Base-by-base conservation (phyloP, 2,329 filamentous ascomycete genomes). In the Neopestalotiopsis sp. region DNA sequence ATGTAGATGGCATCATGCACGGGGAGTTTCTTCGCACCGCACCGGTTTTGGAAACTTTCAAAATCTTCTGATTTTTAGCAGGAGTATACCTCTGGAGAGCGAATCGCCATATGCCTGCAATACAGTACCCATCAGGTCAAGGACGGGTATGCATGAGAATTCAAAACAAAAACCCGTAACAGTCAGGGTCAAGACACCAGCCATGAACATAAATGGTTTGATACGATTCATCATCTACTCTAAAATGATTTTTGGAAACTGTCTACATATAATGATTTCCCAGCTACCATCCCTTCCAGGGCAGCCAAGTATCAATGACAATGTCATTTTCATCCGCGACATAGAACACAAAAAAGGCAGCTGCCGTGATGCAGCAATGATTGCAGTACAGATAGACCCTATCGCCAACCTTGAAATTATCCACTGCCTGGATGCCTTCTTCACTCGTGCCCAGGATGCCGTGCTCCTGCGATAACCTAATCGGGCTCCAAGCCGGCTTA, bases 401-500 rank as follows among this genome's bases (percentile, higher is more conserved):
- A 10, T 66, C 34, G 9, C 64, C 64, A 14, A 66, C 45, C 42
- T 42, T 56, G 32, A 66, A 66, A 6, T 66, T 12, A 7, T 32
- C 32, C 9, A 17, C 24, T 4, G 30, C 64, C 4, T 12, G 3
- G 9, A 24, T 45, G 10, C 7, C 64, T 12, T 24, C 14, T 4
- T 24, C 13, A 6, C 1, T 2, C n/a, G 64, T 13, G 12, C 13
- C 64, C 2, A 66, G 64, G 13, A 66, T 66, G 30, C 64, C 64
- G 34, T 66, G 64, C 49, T 66, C 64, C 40, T 66, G 64, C 20
- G 64, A 66, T 9, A 66, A 14, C n/a, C 64, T 20, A n/a, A 66
- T 17, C 1, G 52, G 17, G 64, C 32, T 14, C 64, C 64, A 66
- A 10, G 32, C 34, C 9, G 49, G 64, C 30, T 38, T 66, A 2